Evolutionary conservation across 192 early-diverging fungal genomes (phyloP).

Genomic region (Neocallimastix lanati): DNA sequence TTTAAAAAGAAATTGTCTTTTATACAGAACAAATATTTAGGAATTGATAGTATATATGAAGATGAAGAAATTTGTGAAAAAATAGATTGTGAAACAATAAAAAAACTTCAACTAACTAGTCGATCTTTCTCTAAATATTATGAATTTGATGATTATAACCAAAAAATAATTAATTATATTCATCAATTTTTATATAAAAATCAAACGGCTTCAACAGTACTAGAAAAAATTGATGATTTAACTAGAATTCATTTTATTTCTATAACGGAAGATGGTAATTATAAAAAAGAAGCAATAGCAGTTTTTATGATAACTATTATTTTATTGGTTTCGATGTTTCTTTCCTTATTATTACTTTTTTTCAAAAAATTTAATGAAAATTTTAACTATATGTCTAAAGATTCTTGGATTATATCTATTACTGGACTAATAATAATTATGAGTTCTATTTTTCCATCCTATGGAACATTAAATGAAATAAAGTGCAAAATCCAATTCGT

Average conservation of each 20-base stretch:
- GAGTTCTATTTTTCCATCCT: background rate
- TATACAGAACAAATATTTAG: background rate
- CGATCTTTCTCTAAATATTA: background rate
- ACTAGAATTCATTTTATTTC: background rate
- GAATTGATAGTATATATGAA: background rate
- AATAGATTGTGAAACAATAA: background rate
- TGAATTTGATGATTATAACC: background rate
- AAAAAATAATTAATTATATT: background rate
- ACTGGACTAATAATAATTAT: background rate
- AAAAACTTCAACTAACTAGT: background rate
- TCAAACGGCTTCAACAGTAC: background rate
- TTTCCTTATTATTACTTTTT: background rate
- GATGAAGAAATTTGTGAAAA: background rate
- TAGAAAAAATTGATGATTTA: background rate
- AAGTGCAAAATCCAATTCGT: background rate
- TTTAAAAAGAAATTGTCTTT: background rate
- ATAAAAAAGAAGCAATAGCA: background rate
- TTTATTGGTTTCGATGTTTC: background rate
- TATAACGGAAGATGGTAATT: background rate
- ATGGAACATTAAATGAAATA: background rate
- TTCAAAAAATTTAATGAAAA: background rate
- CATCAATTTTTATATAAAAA: background rate
- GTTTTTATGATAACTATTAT: background rate
- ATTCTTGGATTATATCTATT: background rate
- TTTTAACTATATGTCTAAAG: background rate